Conservation (phyloP, 2,329 filamentous ascomycete genomes). For the Penicillium capsulatum region DNA sequence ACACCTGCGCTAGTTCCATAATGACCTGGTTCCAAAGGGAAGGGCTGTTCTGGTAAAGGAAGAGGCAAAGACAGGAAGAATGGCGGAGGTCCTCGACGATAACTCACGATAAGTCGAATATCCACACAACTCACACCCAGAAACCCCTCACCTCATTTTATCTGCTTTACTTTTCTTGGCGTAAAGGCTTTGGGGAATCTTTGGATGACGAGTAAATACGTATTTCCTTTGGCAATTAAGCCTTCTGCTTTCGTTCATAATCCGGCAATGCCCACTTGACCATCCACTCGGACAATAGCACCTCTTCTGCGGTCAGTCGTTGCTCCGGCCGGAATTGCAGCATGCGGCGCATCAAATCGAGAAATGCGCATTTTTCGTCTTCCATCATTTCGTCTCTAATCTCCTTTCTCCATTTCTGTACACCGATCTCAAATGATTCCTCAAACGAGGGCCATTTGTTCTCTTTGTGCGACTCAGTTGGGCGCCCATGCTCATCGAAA, state of each 20-base stretch:
- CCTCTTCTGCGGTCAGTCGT: constrained; percentile 26
- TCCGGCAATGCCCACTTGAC: constrained; percentile 31
- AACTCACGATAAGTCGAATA: too few relatives aligned
- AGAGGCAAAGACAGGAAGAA: too few relatives aligned
- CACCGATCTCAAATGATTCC: constrained; percentile 25
- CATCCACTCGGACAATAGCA: constrained; percentile 36
- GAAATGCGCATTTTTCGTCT: constrained; percentile 22
- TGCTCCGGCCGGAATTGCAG: constrained; percentile 27
- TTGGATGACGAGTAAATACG: too few relatives aligned
- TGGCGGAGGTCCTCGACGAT: too few relatives aligned
- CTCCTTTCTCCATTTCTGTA: constrained; percentile 18
- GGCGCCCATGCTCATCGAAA: constrained; percentile 16
- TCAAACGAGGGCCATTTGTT: constrained; percentile 20
- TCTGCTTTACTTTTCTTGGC: too few relatives aligned
- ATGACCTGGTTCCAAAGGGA: too few relatives aligned
- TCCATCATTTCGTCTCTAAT: constrained; percentile 14
- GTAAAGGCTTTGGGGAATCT: too few relatives aligned
- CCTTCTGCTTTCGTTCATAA: constrained; percentile 2
- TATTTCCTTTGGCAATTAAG: not conserved
- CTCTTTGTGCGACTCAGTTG: constrained; percentile 5
- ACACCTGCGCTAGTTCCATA: too few relatives aligned
- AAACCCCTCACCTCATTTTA: too few relatives aligned
- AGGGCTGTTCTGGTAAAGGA: too few relatives aligned
- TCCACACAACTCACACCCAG: too few relatives aligned
- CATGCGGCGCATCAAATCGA: constrained; percentile 34